Evolutionary conservation across 768 basidiomycete species (phyloP), one percentile per base, ranked within the genome.

Genomic region (Lanmaoa rubissima): DNA sequence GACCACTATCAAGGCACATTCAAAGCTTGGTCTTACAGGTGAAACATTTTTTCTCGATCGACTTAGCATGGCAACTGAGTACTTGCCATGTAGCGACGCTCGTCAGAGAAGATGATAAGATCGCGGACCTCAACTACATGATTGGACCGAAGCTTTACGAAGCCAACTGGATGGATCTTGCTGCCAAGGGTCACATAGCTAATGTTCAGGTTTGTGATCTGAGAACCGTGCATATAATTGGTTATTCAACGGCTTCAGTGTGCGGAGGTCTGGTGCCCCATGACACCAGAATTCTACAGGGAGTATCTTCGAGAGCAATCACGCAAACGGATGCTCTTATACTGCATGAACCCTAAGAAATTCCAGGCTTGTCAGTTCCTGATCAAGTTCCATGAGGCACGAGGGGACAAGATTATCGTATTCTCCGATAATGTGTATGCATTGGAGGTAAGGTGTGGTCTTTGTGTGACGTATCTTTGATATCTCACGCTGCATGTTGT

Each of bases 91-190:
- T 67, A 96, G 97, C 97, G 4, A 99, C 97, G 3, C 86, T 99
- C 41, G 97, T 99, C 26, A 90, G 97, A 57, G 97, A 99, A 74
- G 97, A 99, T 68, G 97, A 99, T 73, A 98, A 98, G 77, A 98
- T 99, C 67, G 88, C 90, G 16, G 97, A 99, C 74, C 78, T 99
- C 54, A 98, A 98, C 69, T 99, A 98, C 68, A 92, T 98, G 87
- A 98, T 99, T 71, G 97, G 97, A 8, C 97, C 97, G 11, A 99
- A 99, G 74, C 81, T 99, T 32, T 99, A 99, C 69, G 97, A 99
- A 75, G 97, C 97, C 5, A 99, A 99, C 70, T 99, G 97, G 97
- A 98, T 99, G 96, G 97, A 99, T 73, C 85, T 99, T 63, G 97
- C 97, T 51, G 94, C 93, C 58, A 98, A 98, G 74, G 97, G 97